Evolutionary conservation across 352 stramenopile species (phyloP).

Genomic region (Globisporangium emineosum): DNA sequence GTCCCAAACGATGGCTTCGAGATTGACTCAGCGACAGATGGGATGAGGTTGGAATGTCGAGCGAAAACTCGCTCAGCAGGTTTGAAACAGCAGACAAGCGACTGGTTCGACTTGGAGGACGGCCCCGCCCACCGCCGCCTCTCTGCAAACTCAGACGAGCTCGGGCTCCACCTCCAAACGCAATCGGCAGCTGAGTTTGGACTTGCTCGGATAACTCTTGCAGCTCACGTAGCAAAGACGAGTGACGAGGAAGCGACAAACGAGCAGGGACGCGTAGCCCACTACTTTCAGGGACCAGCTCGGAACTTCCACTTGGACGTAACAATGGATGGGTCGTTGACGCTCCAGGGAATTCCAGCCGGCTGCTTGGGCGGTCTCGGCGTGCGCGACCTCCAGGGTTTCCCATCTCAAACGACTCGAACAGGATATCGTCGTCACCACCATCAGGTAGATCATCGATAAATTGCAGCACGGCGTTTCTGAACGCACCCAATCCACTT

Average conservation of each 20-base stretch:
- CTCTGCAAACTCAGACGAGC: conserved; percentile 34
- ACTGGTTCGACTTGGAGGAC: conserved; percentile 58
- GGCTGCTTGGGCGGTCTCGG: conserved; percentile 29
- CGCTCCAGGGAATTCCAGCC: conserved; percentile 2
- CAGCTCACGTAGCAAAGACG: conserved; percentile 68
- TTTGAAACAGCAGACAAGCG: conserved; percentile 71
- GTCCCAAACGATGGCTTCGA: conserved; percentile 24
- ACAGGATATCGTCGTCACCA: conserved; percentile 51
- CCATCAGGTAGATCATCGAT: conserved; percentile 58
- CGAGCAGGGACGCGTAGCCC: conserved; percentile 34
- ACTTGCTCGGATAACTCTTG: conserved; percentile 77
- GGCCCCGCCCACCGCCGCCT: conserved; percentile 36
- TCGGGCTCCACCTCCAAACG: conserved; percentile 21
- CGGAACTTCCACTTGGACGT: conserved; percentile 21
- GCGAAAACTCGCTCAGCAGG: conserved; percentile 77
- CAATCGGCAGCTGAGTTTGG: conserved; percentile 56
- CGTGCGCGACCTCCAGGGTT: conserved; percentile 31
- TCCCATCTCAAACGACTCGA: conserved; percentile 51
- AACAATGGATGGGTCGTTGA: conserved; percentile 38
- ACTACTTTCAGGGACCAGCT: conserved; percentile 11
- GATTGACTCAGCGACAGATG: conserved; percentile 32
- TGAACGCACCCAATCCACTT: conserved; percentile 5
- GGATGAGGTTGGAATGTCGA: conserved; percentile 62
- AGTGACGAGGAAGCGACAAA: conserved; percentile 55
- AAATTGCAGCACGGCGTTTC: conserved; percentile 38